Base-by-base conservation (phyloP, 2,329 filamentous ascomycete species). In the Alternaria triticimaculans region DNA sequence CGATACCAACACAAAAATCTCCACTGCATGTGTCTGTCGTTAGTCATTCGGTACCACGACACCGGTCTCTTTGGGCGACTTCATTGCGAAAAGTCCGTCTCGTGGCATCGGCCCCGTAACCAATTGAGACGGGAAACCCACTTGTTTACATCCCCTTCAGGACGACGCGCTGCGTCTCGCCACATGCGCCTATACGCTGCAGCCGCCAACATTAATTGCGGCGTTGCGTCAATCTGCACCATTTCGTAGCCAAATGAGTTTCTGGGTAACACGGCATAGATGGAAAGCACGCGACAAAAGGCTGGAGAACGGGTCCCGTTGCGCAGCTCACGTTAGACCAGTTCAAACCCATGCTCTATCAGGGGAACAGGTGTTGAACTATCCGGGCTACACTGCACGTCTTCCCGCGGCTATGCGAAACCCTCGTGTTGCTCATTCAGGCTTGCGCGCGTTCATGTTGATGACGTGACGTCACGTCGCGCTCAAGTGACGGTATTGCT, bases 151-250 rank as follows among this genome's bases (percentile, higher is more conserved):
- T 49, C 44, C 55, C 18, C 15, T 18, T 30, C 18, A 49, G 37
- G 46, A 48, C 49, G 28, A 53, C 28, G 30, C 49, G 49, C 20
- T 25, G 49, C 49, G 49, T 41, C 49, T 53, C 21, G n/a, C 20
- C 28, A 53, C 28, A 25, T 53, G 30, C 37, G 11, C 23, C 44
- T 51, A 44, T 60, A 30, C 44, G 61, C 57, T 50, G 45, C 62
- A 59, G 45, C 51, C 55, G 55, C 63, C 55, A 51, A 51, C 53
- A 59, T 54, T n/a, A 25, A 55, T 54, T 25, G 23, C 23, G 15
- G 18, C 37, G 15, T 18, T 55, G 37, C 14, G 33, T 44, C 23
- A 44, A 55, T 43, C 15, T 44, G 37, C 53, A 53, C 49, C 21
- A 53, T 53, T 53, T 41, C 30, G 20, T 25, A 41, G 30, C 14